Percentiles rank a stretch among this genome's conserved stretches.
Conservation (phyloP, 1,139 yeast genomes). For the Hanseniaspora uvarum region DNA sequence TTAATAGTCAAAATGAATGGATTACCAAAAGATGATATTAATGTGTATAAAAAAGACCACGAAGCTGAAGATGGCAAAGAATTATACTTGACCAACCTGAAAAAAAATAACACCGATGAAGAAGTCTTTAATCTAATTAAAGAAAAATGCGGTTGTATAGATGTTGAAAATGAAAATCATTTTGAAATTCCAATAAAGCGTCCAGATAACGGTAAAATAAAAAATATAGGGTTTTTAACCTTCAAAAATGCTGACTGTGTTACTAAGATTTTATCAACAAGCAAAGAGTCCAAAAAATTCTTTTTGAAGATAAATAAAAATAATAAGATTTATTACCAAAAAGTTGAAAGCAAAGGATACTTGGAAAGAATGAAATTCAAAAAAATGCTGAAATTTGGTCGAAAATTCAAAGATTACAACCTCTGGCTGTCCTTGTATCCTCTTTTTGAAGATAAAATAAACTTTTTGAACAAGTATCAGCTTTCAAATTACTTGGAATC, state of each 20-base stretch:
- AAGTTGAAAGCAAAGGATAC: conserved; percentile 35
- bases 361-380: conserved; percentile 29
- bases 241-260: conserved; percentile 37
- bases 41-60: conserved; percentile 37
- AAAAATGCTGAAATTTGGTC: conserved; percentile 23
- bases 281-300: conserved; percentile 28
- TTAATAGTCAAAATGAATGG: conserved; percentile 51
- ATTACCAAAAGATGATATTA: conserved; percentile 38
- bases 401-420: conserved; percentile 27
- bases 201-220: conserved; percentile 33
- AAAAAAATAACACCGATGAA: neutral
- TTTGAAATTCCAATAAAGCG: conserved; percentile 38
- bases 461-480: conserved; percentile 35
- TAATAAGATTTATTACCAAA: conserved; percentile 38
- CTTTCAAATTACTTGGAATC: conserved; percentile 34
- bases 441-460: conserved; percentile 38
- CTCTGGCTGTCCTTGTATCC: conserved; percentile 39
- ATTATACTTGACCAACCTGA: conserved; percentile 32
- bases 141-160: conserved; percentile 1
- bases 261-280: conserved; percentile 34
- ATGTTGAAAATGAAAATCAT: conserved; percentile 34
- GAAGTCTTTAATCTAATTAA: neutral
- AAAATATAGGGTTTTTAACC: conserved; percentile 51
- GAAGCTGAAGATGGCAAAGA: conserved; percentile 27
- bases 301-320: conserved; percentile 31